Conservation (phyloP, 257 asterid species). For the Cinchona pubescens region DNA sequence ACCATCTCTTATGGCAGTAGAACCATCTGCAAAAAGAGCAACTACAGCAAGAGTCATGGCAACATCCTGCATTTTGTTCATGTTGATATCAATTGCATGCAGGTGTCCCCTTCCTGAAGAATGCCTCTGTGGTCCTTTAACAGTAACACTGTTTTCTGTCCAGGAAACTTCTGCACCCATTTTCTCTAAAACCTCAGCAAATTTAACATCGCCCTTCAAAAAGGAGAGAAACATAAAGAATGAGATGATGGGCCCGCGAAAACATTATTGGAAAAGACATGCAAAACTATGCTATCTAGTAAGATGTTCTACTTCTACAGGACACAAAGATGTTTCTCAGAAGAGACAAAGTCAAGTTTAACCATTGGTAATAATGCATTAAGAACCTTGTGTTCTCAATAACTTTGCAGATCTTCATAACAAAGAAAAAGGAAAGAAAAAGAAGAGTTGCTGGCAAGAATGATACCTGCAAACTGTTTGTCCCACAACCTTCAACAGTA, state of each 20-base stretch:
- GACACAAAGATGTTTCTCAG: neutral
- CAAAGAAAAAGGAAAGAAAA: neutral
- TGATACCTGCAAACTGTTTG: constrained; percentile 92
- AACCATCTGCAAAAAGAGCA: constrained; percentile 93
- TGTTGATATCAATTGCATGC: constrained; percentile 75
- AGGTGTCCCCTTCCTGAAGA: constrained; percentile 67
- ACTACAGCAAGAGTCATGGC: constrained; percentile 99
- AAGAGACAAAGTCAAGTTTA: neutral
- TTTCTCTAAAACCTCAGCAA: constrained; percentile 92
- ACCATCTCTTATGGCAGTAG: constrained; percentile 96
- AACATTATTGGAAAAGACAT: neutral
- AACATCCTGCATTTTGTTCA: constrained; percentile 99
- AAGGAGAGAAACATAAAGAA: constrained; percentile 10
- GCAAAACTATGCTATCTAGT: neutral
- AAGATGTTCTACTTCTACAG: neutral
- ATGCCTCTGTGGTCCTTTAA: constrained; percentile 71
- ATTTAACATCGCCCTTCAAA: constrained; percentile 87
- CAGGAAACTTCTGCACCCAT: constrained; percentile 95
- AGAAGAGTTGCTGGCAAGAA: neutral
- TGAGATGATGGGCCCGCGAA: constrained; percentile 6
- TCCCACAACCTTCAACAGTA: constrained; percentile 97
- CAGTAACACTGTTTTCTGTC: constrained; percentile 97
- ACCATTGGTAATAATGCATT: neutral
- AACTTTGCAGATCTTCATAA: neutral
- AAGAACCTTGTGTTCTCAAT: neutral